Conservation (phyloP, 768 basidiomycete species). For the Podaxis sp. region DNA sequence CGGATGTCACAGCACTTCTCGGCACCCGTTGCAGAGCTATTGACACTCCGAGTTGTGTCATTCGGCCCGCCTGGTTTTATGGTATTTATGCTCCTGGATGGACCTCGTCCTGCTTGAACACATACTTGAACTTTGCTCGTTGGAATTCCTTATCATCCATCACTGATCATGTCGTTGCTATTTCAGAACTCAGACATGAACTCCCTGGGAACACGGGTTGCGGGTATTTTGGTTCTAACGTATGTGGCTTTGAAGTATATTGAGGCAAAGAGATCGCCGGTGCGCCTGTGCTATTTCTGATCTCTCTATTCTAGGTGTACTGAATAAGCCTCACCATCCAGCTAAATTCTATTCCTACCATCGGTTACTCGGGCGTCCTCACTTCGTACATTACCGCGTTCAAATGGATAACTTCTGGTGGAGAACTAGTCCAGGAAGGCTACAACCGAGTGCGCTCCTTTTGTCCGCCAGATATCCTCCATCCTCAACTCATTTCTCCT, state of each 20-base stretch:
- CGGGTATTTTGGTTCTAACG: not conserved
- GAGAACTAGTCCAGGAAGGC: conserved; percentile 15
- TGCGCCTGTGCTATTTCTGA: not conserved
- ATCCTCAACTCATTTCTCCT: not conserved
- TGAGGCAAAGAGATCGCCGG: conserved; percentile 9
- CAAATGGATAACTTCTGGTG: conserved; percentile 9
- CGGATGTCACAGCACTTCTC: too few species aligned
- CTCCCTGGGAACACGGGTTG: not conserved
- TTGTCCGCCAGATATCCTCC: not conserved
- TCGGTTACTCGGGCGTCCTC: conserved; percentile 14
- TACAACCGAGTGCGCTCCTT: conserved; percentile 13
- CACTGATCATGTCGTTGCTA: not conserved
- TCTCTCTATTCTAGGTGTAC: too few species aligned
- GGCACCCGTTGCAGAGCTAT: not conserved
- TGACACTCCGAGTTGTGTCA: not conserved
- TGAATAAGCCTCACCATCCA: not conserved
- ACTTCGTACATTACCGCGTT: conserved; percentile 15
- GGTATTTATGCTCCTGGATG: not conserved
- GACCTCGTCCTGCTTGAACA: not conserved
- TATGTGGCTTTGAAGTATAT: conserved; percentile 3
- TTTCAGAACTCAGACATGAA: not conserved
- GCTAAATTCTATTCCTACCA: conserved; percentile 16
- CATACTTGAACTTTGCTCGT: not conserved
- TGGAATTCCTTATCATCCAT: too few species aligned
- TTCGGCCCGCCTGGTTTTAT: not conserved